These are phyloP conservation scores for Trichocomaceae sp. DNA, from an alignment of 2,329 filamentous ascomycete species.

Conservation along the genomic window DNA sequence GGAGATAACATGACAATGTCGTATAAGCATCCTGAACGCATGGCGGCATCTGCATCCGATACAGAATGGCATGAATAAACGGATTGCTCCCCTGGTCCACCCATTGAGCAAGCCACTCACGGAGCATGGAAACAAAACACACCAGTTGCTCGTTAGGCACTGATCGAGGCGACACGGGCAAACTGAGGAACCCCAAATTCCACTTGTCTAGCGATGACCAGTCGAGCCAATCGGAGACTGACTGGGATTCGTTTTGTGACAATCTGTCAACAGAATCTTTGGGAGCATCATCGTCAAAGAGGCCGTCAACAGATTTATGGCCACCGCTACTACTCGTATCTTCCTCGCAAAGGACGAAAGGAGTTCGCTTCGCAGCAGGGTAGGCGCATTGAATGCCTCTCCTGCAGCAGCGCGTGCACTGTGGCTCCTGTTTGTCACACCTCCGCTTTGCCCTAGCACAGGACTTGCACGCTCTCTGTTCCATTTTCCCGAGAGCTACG, in stretches of 20 bases:
- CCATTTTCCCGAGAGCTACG: not conserved
- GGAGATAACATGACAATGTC: not conserved
- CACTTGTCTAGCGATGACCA: not conserved
- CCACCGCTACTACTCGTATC: not conserved
- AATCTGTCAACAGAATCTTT: not conserved
- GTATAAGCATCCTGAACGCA: constrained; percentile 5
- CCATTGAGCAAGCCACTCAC: not conserved
- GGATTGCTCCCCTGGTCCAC: constrained; percentile 1
- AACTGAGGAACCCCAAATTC: not conserved
- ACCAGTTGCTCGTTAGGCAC: not conserved
- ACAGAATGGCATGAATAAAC: constrained; percentile 1
- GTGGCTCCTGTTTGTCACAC: constrained; percentile 1
- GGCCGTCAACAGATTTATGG: not conserved
- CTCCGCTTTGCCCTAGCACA: constrained; percentile 1
- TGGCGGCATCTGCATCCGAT: not conserved
- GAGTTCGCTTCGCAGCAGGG: not conserved
- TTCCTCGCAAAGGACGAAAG: not conserved
- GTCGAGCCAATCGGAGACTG: not conserved
- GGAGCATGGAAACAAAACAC: not conserved
- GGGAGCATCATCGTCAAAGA: too few relatives aligned
- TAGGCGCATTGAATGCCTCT: not conserved
- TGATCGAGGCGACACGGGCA: not conserved
- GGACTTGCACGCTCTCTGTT: constrained; percentile 1
- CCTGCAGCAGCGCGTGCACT: not conserved
- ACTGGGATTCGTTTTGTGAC: not conserved